Base-by-base conservation (phyloP, 768 basidiomycete species). In the Exidia glandulosa region DNA sequence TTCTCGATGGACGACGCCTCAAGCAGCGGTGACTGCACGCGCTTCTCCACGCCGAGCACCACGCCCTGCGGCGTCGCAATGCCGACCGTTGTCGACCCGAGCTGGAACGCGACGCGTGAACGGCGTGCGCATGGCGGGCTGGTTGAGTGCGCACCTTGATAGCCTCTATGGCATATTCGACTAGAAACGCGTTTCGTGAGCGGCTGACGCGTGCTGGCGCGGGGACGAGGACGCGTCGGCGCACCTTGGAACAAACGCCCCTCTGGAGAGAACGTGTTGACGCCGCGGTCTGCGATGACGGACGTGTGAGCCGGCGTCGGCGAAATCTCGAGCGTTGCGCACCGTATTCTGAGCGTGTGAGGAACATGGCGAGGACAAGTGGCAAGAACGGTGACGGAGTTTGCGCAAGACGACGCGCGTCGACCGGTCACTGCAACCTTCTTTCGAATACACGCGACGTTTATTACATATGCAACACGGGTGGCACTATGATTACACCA, bases 111-210 rank as follows among this genome's bases (percentile, higher is more conserved):
- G n/a, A 9, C 50, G 50, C 41, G 50, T 54, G 25, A 54, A 27
- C 50, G 7, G 19, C 50, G 36, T 14, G 25, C 23, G 45, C 9
- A 9, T 48, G 14, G 50, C 50, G 10, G 50, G 30, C 25, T 25
- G 27, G 14, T 27, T 30, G 34, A 29, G 29, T 31, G 30, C 67
- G 61, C 63, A 94, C 94, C 75, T 96, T 98, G 74, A 98, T 98
- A 7, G 96, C 96, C 70, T 99, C 96, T 71, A 98, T 99, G 57
- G 96, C 96, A 79, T 98, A 98, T 75, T 99, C 96, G 74, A 99
- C 95, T 97, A 66, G 2, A 33, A 29, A 34, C 14, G 59, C 14
- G 33, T 31, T n/a, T n/a, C n/a, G n/a, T n/a, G n/a, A 54, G 30
- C 1, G 50, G 25, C 1, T 6, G 30, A 31, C 57, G 67, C 52